These are phyloP conservation scores for Rosa rugosa DNA, from an alignment of 306 rosid genomes.

Conservation along the genomic window DNA sequence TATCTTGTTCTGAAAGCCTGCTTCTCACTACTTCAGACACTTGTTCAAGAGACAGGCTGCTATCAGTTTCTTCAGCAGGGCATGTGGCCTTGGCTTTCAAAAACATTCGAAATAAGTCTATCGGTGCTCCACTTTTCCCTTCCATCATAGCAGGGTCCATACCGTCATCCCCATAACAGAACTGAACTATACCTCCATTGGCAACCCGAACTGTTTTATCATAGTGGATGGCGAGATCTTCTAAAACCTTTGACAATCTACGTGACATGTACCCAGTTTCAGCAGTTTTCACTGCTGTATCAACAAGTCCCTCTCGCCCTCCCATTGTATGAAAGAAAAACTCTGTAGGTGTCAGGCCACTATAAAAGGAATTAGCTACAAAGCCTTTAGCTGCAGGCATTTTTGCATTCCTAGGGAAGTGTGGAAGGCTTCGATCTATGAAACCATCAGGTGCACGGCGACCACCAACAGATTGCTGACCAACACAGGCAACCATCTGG, in stretches of 20 bases:
- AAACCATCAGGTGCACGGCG: constrained; percentile 92
- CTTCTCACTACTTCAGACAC: constrained; percentile 44
- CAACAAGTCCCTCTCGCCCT: constrained; percentile 95
- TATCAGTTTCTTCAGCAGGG: constrained; percentile 40
- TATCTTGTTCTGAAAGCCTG: constrained; percentile 57
- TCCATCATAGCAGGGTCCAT: constrained; percentile 97
- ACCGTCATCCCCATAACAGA: constrained; percentile 91
- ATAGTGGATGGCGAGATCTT: constrained; percentile 76
- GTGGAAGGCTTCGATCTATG: constrained; percentile 94
- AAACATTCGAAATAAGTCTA: constrained; percentile 74
- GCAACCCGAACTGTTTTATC: constrained; percentile 84
- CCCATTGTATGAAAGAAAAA: constrained; percentile 97
- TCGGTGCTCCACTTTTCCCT: constrained; percentile 80
- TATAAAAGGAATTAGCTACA: constrained; percentile 84
- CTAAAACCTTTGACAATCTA: constrained; percentile 77
- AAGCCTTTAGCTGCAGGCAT: constrained; percentile 90
- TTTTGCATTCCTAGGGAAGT: constrained; percentile 65
- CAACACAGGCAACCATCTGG: constrained; percentile 96
- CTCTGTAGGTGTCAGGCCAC: constrained; percentile 91
- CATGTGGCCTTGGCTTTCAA: constrained; percentile 81
- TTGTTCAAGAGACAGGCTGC: constrained; percentile 58
- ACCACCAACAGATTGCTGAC: constrained; percentile 91
- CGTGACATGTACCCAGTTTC: constrained; percentile 98
- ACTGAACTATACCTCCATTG: constrained; percentile 72
- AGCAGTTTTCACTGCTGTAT: constrained; percentile 98